These are phyloP conservation scores for Panicum hallii DNA, from an alignment of 202 grass and related monocot species.

Conservation along the genomic window DNA sequence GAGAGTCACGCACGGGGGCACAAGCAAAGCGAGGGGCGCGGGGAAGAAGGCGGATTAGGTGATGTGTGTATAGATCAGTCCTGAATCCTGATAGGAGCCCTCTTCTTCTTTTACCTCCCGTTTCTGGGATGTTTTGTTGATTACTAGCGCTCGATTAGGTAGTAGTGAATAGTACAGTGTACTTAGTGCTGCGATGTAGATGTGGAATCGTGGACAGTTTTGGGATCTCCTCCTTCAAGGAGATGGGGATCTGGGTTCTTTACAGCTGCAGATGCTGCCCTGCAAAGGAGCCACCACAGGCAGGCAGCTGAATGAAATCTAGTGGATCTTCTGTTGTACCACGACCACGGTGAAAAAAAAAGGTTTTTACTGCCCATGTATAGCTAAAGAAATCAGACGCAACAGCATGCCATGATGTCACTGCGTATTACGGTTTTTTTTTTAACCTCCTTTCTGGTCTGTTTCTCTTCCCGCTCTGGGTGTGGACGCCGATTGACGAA, in stretches of 20 bases:
- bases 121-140: constrained; percentile 41
- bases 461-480: constrained; percentile 18
- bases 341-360: constrained; percentile 41
- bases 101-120: constrained; percentile 14
- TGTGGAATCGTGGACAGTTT: constrained; percentile 54
- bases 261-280: constrained; percentile 15
- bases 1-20: not conserved
- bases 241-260: constrained; percentile 56
- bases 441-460: not conserved
- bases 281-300: constrained; percentile 31
- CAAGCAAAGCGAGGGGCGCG: constrained; percentile 13
- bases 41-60: constrained; percentile 33
- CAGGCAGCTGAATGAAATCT: constrained; percentile 54
- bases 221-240: constrained; percentile 56
- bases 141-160: constrained; percentile 32
- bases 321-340: constrained; percentile 63
- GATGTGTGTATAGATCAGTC: constrained; percentile 63
- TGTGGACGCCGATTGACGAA: constrained; percentile 7
- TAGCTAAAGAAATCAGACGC: constrained; percentile 72
- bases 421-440: not conserved
- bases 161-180: constrained; percentile 48
- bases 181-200: constrained; percentile 24
- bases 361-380: constrained; percentile 50
- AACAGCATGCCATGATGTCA: constrained; percentile 41
- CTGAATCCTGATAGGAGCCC: constrained; percentile 34